Evolutionary conservation across 768 basidiomycete genomes (phyloP), one percentile per base, ranked within the genome.

Genomic region (Serendipita sp.): DNA sequence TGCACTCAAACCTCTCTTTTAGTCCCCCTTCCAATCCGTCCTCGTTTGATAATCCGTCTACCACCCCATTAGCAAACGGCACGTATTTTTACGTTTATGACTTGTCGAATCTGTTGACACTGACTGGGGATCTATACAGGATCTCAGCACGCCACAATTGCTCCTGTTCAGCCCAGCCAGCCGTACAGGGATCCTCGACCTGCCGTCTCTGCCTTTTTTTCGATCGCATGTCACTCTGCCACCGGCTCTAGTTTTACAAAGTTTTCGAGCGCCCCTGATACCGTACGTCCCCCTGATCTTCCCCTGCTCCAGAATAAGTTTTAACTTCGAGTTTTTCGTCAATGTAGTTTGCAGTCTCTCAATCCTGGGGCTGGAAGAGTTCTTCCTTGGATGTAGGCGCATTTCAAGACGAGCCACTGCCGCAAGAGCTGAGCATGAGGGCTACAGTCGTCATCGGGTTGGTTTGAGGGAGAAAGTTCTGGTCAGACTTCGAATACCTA

Each of bases 291-390:
- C 17, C 9, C 45, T 20, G 9, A 20, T 28, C 9, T 48, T n/a
- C 5, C n/a, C n/a, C 5, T 48, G 20, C 45, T 48, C n/a, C n/a
- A 5, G 9, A 48, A 20, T n/a, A n/a, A n/a, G 26, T 7, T 9
- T 48, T 48, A 14, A 38, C 38, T 14, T 38, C 7, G 14, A 5
- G 38, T 38, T 38, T 38, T 38, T 5, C 38, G n/a, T n/a, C n/a
- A n/a, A n/a, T 48, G 17, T 34, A 81, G 45, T 95, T 96, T 70
- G 78, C 84, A 30, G 78, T 91, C 48, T 83, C 83, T 64, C 90
- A 93, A 76, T 90, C 87, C 65, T 95, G 91, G 93, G 93, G 92
- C 0, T 94, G 92, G 92, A 92, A 91, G 74, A 79, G 78, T 61
- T 78, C 77, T 63, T 79, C 79, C 20, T 69, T 84, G 58, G 70